Conservation (phyloP, 164 flowering plant species). For the Pachysandra terminalis region DNA sequence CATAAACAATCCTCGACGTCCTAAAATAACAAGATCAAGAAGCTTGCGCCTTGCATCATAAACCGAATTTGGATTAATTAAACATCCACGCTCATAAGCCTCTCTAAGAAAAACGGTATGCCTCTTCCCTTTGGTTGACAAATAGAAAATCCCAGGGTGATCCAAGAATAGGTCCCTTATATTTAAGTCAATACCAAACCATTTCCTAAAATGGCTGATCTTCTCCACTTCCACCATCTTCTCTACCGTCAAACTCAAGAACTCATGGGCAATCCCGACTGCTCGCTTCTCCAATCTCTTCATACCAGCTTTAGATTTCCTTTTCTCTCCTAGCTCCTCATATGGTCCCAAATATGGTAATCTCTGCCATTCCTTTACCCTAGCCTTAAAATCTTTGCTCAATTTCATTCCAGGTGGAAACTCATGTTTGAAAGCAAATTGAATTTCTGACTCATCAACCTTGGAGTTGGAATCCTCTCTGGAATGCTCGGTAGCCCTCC, state of each 20-base stretch:
- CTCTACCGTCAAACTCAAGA: conserved; percentile 76
- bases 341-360: conserved; percentile 77
- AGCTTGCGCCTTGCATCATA: conserved; percentile 76
- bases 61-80: conserved; percentile 74
- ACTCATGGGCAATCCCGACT: conserved; percentile 80
- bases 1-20: conserved; percentile 45
- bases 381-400: conserved; percentile 62
- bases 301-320: conserved; percentile 37
- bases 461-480: conserved; percentile 36
- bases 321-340: conserved; percentile 39
- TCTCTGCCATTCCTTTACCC: conserved; percentile 80
- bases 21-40: conserved; percentile 70
- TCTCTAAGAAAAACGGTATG: conserved; percentile 83
- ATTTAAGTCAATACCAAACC: conserved; percentile 81
- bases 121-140: conserved; percentile 75
- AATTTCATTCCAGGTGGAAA: conserved; percentile 90
- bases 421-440: conserved; percentile 57
- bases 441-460: conserved; percentile 41
- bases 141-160: conserved; percentile 86
- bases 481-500: conserved; percentile 63
- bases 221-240: conserved; percentile 93
- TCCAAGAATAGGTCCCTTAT: conserved; percentile 85
- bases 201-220: conserved; percentile 87
- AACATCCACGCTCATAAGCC: conserved; percentile 71
- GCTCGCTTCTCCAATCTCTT: conserved; percentile 74